A percentile compares a stretch with the other conserved stretches of the same genome.
Conservation (phyloP, 306 rosid genomes). For the Canavalia gladiata region DNA sequence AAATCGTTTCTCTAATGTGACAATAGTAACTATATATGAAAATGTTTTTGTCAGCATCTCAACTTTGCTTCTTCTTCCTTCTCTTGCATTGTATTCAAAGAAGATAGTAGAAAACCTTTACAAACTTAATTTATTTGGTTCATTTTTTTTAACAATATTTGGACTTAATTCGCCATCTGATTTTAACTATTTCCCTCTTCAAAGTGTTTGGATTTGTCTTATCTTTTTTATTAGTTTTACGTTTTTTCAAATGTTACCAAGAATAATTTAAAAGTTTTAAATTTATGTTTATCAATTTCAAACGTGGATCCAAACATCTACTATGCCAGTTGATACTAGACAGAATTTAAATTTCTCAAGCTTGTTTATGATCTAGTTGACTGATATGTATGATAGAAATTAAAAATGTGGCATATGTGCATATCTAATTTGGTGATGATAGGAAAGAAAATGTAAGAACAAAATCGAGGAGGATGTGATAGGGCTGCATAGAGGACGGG, state of each 20-base stretch:
- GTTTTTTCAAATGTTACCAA: too few species aligned
- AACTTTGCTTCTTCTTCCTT: conserved; percentile 61
- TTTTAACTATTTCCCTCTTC: too few species aligned
- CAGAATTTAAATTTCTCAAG: not conserved
- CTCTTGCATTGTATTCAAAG: conserved; percentile 69
- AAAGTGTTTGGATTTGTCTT: too few species aligned
- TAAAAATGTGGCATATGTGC: not conserved
- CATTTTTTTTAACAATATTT: not conserved
- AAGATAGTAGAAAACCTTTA: not conserved
- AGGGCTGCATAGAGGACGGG: too few species aligned
- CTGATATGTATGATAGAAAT: not conserved
- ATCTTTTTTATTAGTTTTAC: too few species aligned
- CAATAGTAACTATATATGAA: conserved; percentile 40
- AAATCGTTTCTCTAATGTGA: conserved; percentile 55
- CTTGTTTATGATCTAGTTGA: not conserved
- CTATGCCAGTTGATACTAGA: not conserved
- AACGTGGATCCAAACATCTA: too few species aligned
- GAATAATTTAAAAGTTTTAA: too few species aligned
- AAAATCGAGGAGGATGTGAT: too few species aligned
- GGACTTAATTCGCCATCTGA: not conserved
- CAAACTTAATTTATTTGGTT: not conserved
- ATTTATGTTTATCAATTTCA: too few species aligned
- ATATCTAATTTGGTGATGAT: not conserved
- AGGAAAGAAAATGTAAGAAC: not conserved
- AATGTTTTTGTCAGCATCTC: conserved; percentile 51